These are phyloP conservation scores for Saccharomycopsis sp. DNA, from an alignment of 805 yeast genomes.

Conservation along the genomic window DNA sequence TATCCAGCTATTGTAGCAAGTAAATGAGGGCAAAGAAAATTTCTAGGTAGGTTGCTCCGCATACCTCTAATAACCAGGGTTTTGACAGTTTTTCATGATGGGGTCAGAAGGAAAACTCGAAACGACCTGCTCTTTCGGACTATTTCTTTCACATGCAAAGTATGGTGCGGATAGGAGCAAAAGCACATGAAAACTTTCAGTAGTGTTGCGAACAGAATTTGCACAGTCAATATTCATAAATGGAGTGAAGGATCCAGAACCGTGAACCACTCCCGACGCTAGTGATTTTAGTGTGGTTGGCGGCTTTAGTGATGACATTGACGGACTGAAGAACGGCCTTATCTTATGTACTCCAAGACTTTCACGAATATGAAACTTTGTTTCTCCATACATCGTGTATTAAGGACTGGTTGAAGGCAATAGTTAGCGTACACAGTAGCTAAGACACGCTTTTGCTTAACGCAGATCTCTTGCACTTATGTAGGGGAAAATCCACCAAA, in stretches of 20 bases:
- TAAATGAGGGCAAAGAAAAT: neutral
- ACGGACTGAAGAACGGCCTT: neutral
- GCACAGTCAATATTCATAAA: too few species aligned
- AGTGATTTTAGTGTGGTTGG: neutral
- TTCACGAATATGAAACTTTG: neutral
- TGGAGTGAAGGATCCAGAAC: too few species aligned
- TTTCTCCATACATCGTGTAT: neutral
- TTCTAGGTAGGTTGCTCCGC: neutral
- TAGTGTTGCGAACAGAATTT: too few species aligned
- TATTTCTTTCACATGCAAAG: neutral
- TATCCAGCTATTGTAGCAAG: neutral
- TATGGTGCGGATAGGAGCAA: neutral
- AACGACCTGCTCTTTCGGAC: neutral
- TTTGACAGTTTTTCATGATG: neutral
- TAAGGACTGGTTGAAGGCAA: too few species aligned
- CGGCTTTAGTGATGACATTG: neutral
- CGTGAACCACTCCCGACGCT: too few species aligned
- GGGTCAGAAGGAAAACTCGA: neutral
- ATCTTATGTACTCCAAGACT: neutral
- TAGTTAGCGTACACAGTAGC: too few species aligned
- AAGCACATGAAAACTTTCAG: neutral
- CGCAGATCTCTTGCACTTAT: too few species aligned
- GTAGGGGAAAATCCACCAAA: too few species aligned
- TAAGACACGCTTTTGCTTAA: too few species aligned
- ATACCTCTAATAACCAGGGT: neutral